Evolutionary conservation across 345 rosid genomes (phyloP).

Genomic region (Brassica carinata): DNA sequence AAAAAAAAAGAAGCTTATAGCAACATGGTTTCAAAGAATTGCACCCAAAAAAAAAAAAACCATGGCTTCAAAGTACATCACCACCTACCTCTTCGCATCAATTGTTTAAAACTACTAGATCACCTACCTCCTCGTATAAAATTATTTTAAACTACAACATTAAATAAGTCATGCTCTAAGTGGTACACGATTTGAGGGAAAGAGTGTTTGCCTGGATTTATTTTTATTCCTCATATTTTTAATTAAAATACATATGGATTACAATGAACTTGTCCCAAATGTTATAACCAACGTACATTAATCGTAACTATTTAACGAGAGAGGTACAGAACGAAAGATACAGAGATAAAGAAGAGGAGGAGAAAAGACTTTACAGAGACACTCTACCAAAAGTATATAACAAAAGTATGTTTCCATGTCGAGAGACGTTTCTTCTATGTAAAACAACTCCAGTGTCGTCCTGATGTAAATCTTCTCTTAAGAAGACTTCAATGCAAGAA

Average conservation of each 20-base stretch:
- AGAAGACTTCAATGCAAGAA: constrained; percentile 3
- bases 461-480: constrained; percentile 2
- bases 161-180: not conserved
- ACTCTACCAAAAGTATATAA: constrained; percentile 17
- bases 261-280: constrained; percentile 31
- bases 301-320: constrained; percentile 30
- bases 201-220: not conserved
- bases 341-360: not conserved
- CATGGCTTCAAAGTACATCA: too few relatives aligned
- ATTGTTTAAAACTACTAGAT: too few relatives aligned
- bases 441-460: constrained; percentile 17
- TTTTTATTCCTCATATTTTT: constrained; percentile 15
- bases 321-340: not conserved
- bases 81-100: too few relatives aligned
- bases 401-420: constrained; percentile 12
- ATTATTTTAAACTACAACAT: not conserved
- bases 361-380: constrained; percentile 35
- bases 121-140: too few relatives aligned
- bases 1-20: too few relatives aligned
- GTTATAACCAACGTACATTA: constrained; percentile 24
- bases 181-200: not conserved
- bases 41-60: too few relatives aligned
- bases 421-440: constrained; percentile 1
- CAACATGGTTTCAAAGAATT: too few relatives aligned
- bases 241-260: constrained; percentile 23